phyloP scores from a whole-genome alignment of 306 rosid species.

The Cucurbita ficifolia region DNA sequence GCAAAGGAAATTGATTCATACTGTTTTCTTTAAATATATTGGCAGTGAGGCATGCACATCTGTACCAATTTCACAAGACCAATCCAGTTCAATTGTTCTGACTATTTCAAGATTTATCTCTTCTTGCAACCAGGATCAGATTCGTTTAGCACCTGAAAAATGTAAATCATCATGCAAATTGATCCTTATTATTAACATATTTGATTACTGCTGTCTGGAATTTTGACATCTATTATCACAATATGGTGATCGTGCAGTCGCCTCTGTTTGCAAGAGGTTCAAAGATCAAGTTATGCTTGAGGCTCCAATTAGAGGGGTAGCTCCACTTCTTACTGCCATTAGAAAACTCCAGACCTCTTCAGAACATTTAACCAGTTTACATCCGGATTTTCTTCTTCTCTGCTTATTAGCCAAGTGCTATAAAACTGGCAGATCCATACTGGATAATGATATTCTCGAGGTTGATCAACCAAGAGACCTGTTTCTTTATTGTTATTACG shows the following conservation, averaged over 20 bases:
- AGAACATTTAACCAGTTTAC: constrained; percentile 65
- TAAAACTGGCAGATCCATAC: constrained; percentile 62
- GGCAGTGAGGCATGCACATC: constrained; percentile 62
- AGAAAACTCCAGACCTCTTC: constrained; percentile 54
- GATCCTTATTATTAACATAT: background rate
- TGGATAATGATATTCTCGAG: constrained; percentile 60
- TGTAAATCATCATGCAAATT: constrained; percentile 26
- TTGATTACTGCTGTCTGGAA: background rate
- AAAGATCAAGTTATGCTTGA: constrained; percentile 60
- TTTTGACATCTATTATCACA: background rate
- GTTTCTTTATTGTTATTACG: constrained; percentile 85
- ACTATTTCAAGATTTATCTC: constrained; percentile 35
- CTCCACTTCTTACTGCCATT: constrained; percentile 60
- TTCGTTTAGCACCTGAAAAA: constrained; percentile 64
- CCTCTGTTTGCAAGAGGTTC: constrained; percentile 64
- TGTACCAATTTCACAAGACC: constrained; percentile 32
- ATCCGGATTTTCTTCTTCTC: constrained; percentile 76
- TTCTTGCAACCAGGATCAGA: constrained; percentile 53
- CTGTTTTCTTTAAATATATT: constrained; percentile 5
- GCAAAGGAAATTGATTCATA: background rate
- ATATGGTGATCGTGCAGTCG: constrained; percentile 33
- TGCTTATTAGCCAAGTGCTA: constrained; percentile 77
- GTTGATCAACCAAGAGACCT: constrained; percentile 85
- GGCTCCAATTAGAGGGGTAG: constrained; percentile 78
- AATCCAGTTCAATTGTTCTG: constrained; percentile 30